Conservation (phyloP, 331 rosid genomes). For the Arachis monticola region DNA sequence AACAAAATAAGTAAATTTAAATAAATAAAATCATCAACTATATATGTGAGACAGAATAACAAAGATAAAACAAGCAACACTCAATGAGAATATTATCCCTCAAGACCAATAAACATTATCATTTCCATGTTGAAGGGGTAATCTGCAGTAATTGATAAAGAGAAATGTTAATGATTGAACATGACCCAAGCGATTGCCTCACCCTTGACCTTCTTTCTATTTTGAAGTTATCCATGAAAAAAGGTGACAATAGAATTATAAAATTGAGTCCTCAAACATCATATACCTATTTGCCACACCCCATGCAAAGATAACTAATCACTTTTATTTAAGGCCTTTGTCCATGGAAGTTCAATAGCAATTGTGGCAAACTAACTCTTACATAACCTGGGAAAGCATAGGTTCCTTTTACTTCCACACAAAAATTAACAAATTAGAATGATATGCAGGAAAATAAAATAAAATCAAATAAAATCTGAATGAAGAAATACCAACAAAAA, state of each 20-base stretch:
- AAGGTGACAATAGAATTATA: too few species aligned
- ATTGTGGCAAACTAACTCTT: slow-evolving; percentile 25
- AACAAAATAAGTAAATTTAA: slow-evolving; percentile 1
- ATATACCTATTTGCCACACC: too few species aligned
- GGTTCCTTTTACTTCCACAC: neutral
- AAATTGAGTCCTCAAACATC: too few species aligned
- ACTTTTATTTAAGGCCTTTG: slow-evolving; percentile 12
- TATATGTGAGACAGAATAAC: neutral
- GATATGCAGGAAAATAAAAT: neutral
- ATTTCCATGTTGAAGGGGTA: slow-evolving; percentile 23
- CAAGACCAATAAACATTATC: slow-evolving; percentile 3
- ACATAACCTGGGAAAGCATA: neutral
- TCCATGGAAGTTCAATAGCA: neutral
- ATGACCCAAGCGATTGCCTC: slow-evolving; percentile 17
- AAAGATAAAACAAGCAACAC: too few species aligned
- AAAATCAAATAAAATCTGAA: slow-evolving; percentile 13
- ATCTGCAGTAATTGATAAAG: slow-evolving; percentile 1
- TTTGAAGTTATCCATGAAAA: neutral
- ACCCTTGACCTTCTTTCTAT: slow-evolving; percentile 24
- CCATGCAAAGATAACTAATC: neutral
- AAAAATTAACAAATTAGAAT: slow-evolving; percentile 13
- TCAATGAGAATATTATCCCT: too few species aligned
- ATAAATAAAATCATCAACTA: neutral
- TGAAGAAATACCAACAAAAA: slow-evolving; percentile 24
- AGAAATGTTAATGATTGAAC: slow-evolving; percentile 10